Percentiles rank a stretch among this genome's conserved stretches.
Conservation (phyloP, 192 early-diverging fungal species). For the Kappamyces sp. region DNA sequence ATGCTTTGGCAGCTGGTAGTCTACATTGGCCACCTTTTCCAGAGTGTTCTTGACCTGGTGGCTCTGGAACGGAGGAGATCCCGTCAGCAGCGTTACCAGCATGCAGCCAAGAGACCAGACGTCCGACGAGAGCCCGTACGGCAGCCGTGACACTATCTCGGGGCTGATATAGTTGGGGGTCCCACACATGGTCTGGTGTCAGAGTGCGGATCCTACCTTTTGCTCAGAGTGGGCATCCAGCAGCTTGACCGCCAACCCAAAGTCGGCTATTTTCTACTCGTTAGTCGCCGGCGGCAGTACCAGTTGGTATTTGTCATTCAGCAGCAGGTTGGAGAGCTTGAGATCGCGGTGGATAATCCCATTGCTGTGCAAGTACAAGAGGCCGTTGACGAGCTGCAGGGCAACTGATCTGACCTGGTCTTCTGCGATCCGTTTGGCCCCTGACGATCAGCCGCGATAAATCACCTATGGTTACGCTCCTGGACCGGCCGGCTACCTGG, state of each 20-base stretch:
- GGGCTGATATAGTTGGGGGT: conserved; percentile 77
- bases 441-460: too few species aligned
- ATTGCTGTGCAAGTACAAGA: conserved; percentile 56
- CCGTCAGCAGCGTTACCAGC: conserved; percentile 66
- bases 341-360: conserved; percentile 71
- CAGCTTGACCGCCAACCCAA: conserved; percentile 62
- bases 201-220: conserved; percentile 42
- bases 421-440: conserved; percentile 26
- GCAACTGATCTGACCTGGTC: conserved; percentile 49
- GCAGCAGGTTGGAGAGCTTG: conserved; percentile 68
- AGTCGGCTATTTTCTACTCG: conserved; percentile 65
- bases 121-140: conserved; percentile 67
- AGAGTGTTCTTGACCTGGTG: conserved; percentile 45
- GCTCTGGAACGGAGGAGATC: conserved; percentile 64
- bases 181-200: conserved; percentile 39
- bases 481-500: too few species aligned
- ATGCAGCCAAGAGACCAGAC: conserved; percentile 76
- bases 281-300: conserved; percentile 22
- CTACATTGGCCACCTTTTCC: conserved; percentile 46
- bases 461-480: too few species aligned
- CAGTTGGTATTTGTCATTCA: conserved; percentile 44
- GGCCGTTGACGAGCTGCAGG: conserved; percentile 50
- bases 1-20: conserved; percentile 47
- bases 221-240: conserved; percentile 48
- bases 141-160: conserved; percentile 63